phyloP scores from a whole-genome alignment of 139 green algal species.

The Zygnema cylindricum region DNA sequence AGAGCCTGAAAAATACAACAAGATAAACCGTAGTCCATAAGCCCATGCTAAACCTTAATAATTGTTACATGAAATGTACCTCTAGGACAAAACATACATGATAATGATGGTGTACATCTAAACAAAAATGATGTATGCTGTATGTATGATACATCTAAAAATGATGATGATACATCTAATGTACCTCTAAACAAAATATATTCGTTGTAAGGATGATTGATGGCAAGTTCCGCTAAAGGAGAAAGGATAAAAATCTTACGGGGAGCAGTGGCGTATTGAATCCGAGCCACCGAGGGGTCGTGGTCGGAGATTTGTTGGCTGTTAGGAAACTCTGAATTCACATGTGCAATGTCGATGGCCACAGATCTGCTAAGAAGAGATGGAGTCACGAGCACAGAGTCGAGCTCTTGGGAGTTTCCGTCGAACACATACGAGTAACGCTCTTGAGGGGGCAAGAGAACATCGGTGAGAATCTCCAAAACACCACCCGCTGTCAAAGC shows the following conservation, averaged over 20 bases:
- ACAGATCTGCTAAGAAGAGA: background rate
- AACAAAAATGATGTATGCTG: no score
- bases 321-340: constrained; percentile 12
- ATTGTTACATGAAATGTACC: background rate
- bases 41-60: background rate
- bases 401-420: constrained; percentile 20
- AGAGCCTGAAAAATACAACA: background rate
- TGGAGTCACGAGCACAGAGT: background rate
- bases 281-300: constrained; percentile 9
- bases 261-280: background rate
- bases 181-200: background rate
- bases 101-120: background rate
- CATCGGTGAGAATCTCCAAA: background rate
- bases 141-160: no score
- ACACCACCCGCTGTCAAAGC: background rate
- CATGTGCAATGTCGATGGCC: background rate
- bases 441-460: background rate
- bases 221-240: background rate
- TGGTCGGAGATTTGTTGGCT: background rate
- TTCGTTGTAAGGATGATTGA: background rate
- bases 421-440: constrained; percentile 4
- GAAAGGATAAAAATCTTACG: background rate
- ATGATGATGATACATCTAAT: no score
- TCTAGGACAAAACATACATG: background rate
- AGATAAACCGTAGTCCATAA: background rate